Conservation (phyloP, 352 stramenopile species). For the Globisporangium carolinianum region DNA sequence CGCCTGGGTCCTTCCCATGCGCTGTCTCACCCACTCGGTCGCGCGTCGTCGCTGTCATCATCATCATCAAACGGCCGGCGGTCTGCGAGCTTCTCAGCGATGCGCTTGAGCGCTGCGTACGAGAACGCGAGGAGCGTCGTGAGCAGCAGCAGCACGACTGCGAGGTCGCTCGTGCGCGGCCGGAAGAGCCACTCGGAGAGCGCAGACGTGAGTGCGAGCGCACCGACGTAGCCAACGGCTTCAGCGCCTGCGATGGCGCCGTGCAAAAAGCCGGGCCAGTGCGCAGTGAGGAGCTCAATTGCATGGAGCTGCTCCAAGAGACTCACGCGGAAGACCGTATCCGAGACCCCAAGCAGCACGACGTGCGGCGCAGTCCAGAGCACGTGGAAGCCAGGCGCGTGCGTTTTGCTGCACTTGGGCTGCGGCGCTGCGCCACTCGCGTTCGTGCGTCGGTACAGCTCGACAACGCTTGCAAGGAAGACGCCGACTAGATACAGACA, state of each 20-base stretch:
- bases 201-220: slow-evolving; percentile 41
- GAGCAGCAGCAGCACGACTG: slow-evolving; percentile 55
- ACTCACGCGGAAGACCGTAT: slow-evolving; percentile 59
- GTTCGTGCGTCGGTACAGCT: slow-evolving; percentile 63
- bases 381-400: slow-evolving; percentile 31
- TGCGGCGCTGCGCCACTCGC: slow-evolving; percentile 10
- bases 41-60: too few relatives aligned
- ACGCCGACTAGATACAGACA: slow-evolving; percentile 52
- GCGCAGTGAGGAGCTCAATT: slow-evolving; percentile 19
- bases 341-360: slow-evolving; percentile 40
- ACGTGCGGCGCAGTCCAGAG: slow-evolving; percentile 54
- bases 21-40: too few relatives aligned
- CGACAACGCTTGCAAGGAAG: slow-evolving; percentile 69
- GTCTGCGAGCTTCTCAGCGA: slow-evolving; percentile 17
- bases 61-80: too few relatives aligned
- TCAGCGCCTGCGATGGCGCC: slow-evolving; percentile 46
- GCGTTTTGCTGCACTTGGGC: slow-evolving; percentile 22
- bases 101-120: slow-evolving; percentile 37
- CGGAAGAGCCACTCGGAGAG: slow-evolving; percentile 60
- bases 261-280: slow-evolving; percentile 40
- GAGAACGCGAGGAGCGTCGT: slow-evolving; percentile 46
- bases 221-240: slow-evolving; percentile 38
- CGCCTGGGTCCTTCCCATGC: too few relatives aligned
- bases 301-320: slow-evolving; percentile 48
- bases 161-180: slow-evolving; percentile 43